Conservation (phyloP, 169 alveolate species). For the Babesia gibsoni region DNA sequence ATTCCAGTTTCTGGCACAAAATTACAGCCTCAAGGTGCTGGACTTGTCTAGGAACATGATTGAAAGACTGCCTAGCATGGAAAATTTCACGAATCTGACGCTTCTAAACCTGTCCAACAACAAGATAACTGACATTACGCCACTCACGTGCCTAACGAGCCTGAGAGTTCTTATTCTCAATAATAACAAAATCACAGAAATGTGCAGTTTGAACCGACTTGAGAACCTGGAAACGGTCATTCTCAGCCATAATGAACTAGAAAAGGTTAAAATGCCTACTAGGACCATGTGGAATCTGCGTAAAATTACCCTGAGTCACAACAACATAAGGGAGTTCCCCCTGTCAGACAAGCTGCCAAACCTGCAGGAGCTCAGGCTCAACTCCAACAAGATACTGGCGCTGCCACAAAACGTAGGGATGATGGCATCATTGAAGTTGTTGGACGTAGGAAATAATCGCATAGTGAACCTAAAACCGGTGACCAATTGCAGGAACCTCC, state of each 20-base stretch:
- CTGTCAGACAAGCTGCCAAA: conserved; percentile 34
- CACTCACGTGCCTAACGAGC: conserved; percentile 4
- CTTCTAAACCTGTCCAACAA: conserved; percentile 49
- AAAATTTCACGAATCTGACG: conserved; percentile 27
- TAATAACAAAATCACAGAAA: conserved; percentile 57
- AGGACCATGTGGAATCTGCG: conserved; percentile 54
- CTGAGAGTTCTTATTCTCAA: conserved; percentile 54
- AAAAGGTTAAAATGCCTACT: conserved; percentile 55
- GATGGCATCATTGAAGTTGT: conserved; percentile 24
- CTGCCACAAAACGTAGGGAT: conserved; percentile 34
- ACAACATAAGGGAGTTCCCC: conserved; percentile 65
- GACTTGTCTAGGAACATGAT: conserved; percentile 65
- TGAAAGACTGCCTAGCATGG: conserved; percentile 35
- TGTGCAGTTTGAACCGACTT: conserved; percentile 63
- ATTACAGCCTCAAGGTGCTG: conserved; percentile 53
- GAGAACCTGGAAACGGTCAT: conserved; percentile 68
- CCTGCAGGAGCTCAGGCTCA: conserved; percentile 49
- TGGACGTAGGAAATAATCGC: conserved; percentile 55
- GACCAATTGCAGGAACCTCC: conserved; percentile 16
- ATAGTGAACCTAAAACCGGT: conserved; percentile 31
- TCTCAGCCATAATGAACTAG: conserved; percentile 64
- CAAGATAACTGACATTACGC: conserved; percentile 34
- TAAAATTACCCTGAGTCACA: conserved; percentile 68
- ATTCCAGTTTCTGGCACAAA: conserved; percentile 60
- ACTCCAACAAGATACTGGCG: conserved; percentile 47